phyloP scores from a whole-genome alignment of 2,329 filamentous ascomycete species.

The Penicillium expansum region DNA sequence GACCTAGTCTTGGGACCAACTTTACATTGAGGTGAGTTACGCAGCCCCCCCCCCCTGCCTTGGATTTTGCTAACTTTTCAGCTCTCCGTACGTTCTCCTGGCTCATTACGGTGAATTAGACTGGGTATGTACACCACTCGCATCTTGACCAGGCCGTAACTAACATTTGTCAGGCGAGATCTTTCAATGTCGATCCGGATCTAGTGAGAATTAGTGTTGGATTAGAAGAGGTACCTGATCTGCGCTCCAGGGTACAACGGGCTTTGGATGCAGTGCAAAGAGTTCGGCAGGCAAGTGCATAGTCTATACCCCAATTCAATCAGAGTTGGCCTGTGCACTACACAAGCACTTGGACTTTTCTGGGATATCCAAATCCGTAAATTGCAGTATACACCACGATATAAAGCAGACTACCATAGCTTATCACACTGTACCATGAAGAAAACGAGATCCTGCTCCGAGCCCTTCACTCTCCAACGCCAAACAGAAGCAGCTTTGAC shows the following conservation, averaged over 20 bases:
- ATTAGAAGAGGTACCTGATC: slow-evolving; percentile 69
- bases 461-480: background rate
- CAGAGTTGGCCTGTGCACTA: background rate
- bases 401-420: slow-evolving; percentile 1
- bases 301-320: background rate
- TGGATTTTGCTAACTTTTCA: slow-evolving; percentile 27
- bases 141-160: slow-evolving; percentile 2
- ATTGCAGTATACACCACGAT: slow-evolving; percentile 10
- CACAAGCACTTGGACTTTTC: background rate
- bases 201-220: slow-evolving; percentile 87
- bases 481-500: background rate
- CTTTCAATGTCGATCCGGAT: slow-evolving; percentile 76
- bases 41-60: background rate
- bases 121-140: slow-evolving; percentile 60
- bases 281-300: slow-evolving; percentile 11
- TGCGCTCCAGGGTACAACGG: slow-evolving; percentile 62
- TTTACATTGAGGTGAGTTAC: slow-evolving; percentile 70
- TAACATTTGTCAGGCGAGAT: slow-evolving; percentile 54
- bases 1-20: slow-evolving; percentile 92
- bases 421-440: slow-evolving; percentile 5
- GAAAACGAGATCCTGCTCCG: slow-evolving; percentile 8
- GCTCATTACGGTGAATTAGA: slow-evolving; percentile 89
- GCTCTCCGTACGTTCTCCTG: slow-evolving; percentile 84
- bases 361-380: slow-evolving; percentile 10
- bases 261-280: slow-evolving; percentile 63